These are phyloP conservation scores for Hymenochaete sp. DNA, from an alignment of 1,284 basidiomycete genomes.

Conservation along the genomic window DNA sequence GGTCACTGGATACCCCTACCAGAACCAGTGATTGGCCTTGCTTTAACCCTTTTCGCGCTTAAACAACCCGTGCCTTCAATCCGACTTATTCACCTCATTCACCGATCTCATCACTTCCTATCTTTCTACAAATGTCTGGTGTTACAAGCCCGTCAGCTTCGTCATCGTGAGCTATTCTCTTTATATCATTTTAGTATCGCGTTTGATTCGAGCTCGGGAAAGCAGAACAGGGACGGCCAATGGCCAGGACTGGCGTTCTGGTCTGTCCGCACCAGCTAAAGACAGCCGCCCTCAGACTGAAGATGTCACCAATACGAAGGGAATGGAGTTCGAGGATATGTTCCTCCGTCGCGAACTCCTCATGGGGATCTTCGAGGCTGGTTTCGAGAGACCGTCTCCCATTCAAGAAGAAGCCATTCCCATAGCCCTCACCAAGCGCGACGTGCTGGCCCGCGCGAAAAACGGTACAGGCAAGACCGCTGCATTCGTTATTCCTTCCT, in stretches of 20 bases:
- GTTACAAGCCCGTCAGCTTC: constrained; percentile 17
- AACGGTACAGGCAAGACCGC: constrained; percentile 95
- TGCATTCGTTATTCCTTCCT: constrained; percentile 94
- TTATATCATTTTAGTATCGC: neutral
- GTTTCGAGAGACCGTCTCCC: constrained; percentile 93
- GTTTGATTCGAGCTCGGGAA: neutral
- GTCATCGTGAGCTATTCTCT: constrained; percentile 10
- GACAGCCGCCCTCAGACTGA: constrained; percentile 89
- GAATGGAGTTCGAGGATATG: constrained; percentile 83
- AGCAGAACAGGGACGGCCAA: constrained; percentile 17
- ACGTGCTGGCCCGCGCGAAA: constrained; percentile 88
- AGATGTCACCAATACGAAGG: constrained; percentile 88
- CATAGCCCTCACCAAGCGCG: constrained; percentile 77
- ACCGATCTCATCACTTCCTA: no score
- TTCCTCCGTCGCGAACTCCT: constrained; percentile 56
- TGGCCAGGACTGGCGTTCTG: constrained; percentile 55
- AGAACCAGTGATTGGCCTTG: no score
- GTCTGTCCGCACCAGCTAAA: constrained; percentile 81
- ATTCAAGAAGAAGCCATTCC: constrained; percentile 98
- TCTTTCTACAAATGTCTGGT: constrained; percentile 15
- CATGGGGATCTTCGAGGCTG: constrained; percentile 90
- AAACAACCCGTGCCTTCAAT: no score
- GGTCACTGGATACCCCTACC: no score
- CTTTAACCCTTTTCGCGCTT: no score
- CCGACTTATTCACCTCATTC: no score